These are phyloP conservation scores for Diplotaxis tenuifolia DNA, from an alignment of 345 rosid species.

Conservation along the genomic window DNA sequence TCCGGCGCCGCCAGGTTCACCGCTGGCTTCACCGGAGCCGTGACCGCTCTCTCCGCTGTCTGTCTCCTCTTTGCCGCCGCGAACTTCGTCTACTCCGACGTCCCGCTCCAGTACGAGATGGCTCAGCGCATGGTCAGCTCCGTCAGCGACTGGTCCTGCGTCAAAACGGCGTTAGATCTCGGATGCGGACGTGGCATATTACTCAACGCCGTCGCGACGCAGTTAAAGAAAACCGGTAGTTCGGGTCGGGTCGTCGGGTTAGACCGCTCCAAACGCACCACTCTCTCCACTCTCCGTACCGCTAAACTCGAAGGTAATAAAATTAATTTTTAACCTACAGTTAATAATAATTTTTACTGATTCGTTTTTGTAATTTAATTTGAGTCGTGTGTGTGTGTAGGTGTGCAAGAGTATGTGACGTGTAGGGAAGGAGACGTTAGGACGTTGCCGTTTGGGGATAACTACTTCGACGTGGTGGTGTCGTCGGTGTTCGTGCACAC, in stretches of 20 bases:
- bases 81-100: conserved; percentile 80
- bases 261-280: conserved; percentile 78
- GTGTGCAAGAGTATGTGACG: conserved; percentile 94
- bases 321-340: neutral
- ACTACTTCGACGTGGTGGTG: conserved; percentile 92
- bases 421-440: conserved; percentile 89
- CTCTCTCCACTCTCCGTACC: conserved; percentile 81
- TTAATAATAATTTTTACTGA: neutral
- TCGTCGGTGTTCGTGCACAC: conserved; percentile 82
- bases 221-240: conserved; percentile 92
- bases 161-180: conserved; percentile 81
- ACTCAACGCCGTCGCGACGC: conserved; percentile 88
- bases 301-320: conserved; percentile 77
- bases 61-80: conserved; percentile 85
- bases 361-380: neutral
- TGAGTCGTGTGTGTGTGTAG: conserved; percentile 27
- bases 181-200: conserved; percentile 95
- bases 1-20: conserved; percentile 65
- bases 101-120: conserved; percentile 80
- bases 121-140: conserved; percentile 85
- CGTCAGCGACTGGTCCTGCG: conserved; percentile 88
- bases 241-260: conserved; percentile 94
- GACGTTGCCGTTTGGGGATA: conserved; percentile 80
- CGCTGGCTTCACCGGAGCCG: conserved; percentile 79
- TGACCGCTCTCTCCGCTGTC: conserved; percentile 73